Conservation (phyloP, 208 protist genomes). For the Trichomonas gallinae region DNA sequence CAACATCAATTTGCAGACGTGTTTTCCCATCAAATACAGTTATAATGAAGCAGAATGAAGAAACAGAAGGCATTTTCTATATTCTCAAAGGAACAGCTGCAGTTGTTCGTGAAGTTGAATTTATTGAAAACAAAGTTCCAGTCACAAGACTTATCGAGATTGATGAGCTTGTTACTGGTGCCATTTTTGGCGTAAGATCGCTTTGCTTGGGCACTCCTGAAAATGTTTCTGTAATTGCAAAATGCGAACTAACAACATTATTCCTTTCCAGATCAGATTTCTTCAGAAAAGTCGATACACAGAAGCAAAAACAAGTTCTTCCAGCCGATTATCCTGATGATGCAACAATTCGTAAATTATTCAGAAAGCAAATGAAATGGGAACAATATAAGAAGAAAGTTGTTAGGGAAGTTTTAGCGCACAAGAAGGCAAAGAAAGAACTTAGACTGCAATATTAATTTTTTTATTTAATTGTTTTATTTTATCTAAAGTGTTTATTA, state of each 20-base stretch:
- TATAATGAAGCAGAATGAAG: background rate
- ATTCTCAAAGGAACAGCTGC: background rate
- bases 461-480: background rate
- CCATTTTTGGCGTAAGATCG: background rate
- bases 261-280: background rate
- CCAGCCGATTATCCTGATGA: background rate
- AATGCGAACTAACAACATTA: background rate
- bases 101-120: background rate
- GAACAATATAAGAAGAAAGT: constrained; percentile 1
- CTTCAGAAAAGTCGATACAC: background rate
- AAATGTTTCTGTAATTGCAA: background rate
- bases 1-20: background rate
- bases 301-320: background rate
- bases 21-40: background rate
- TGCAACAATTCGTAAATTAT: background rate
- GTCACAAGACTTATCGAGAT: background rate
- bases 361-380: background rate
- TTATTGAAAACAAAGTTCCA: background rate
- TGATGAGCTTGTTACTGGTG: background rate
- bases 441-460: background rate
- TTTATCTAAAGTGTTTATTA: too few relatives aligned
- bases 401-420: background rate
- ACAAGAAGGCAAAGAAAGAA: background rate
- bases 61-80: background rate
- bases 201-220: background rate